These are phyloP conservation scores for Hypoxylon perforatum DNA, from an alignment of 495 filamentous ascomycete species.

Conservation along the genomic window DNA sequence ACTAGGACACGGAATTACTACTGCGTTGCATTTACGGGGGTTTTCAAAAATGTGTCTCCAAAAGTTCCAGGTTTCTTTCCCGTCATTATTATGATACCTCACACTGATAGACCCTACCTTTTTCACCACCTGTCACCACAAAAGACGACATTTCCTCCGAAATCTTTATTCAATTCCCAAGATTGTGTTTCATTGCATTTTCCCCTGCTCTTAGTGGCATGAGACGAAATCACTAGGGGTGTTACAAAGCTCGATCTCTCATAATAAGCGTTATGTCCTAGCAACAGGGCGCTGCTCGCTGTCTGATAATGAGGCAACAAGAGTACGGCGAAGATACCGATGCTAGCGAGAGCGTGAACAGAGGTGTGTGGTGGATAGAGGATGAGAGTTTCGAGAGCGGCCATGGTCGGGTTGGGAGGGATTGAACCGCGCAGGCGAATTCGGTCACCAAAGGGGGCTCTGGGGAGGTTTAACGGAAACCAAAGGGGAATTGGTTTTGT, in stretches of 20 bases:
- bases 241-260: slow-evolving; percentile 17
- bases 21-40: slow-evolving; percentile 61
- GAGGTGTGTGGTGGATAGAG: slow-evolving; percentile 8
- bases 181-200: slow-evolving; percentile 41
- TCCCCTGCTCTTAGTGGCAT: slow-evolving; percentile 12
- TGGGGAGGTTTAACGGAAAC: slow-evolving; percentile 24
- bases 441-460: slow-evolving; percentile 13
- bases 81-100: slow-evolving; percentile 56
- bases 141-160: slow-evolving; percentile 38
- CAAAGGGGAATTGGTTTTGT: slow-evolving; percentile 34
- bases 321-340: slow-evolving; percentile 7
- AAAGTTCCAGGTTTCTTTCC: slow-evolving; percentile 52
- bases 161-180: slow-evolving; percentile 28
- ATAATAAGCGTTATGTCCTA: slow-evolving; percentile 28
- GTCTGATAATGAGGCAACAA: slow-evolving; percentile 4
- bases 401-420: slow-evolving; percentile 1
- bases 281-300: slow-evolving; percentile 14
- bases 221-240: slow-evolving; percentile 17
- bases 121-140: slow-evolving; percentile 41
- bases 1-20: slow-evolving; percentile 44
- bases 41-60: slow-evolving; percentile 57
- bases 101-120: slow-evolving; percentile 38
- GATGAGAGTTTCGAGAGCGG: slow-evolving; percentile 11
- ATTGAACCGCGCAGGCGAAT: slow-evolving; percentile 12
- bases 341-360: slow-evolving; percentile 5